phyloP scores from a whole-genome alignment of 495 filamentous ascomycete genomes.

The Durotheca rogersii region DNA sequence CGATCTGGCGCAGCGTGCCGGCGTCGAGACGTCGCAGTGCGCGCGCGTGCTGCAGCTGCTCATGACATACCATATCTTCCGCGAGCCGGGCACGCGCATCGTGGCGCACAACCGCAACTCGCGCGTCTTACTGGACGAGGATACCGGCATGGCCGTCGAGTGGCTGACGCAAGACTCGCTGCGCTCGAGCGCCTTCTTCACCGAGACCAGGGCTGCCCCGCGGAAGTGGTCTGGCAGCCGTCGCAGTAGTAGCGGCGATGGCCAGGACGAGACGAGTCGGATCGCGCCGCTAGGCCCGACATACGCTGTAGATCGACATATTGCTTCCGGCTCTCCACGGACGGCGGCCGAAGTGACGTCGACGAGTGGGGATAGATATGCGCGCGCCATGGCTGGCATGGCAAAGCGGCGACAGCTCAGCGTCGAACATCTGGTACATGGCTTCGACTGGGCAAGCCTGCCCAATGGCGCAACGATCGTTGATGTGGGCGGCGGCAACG shows the following conservation, averaged over 20 bases:
- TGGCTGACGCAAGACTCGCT: constrained; percentile 28
- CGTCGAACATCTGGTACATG: constrained; percentile 21
- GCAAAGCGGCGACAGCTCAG: constrained; percentile 29
- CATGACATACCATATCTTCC: constrained; percentile 53
- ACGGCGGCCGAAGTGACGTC: constrained; percentile 9
- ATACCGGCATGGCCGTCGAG: constrained; percentile 26
- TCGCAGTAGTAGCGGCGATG: background rate
- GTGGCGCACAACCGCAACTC: constrained; percentile 41
- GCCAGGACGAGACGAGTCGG: background rate
- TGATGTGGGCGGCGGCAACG: constrained; percentile 45
- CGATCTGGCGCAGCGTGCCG: constrained; percentile 16
- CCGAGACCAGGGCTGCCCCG: constrained; percentile 18
- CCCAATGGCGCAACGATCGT: constrained; percentile 28
- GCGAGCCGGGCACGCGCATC: constrained; percentile 41
- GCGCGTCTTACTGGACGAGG: constrained; percentile 38
- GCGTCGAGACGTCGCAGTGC: constrained; percentile 27
- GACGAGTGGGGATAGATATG: constrained; percentile 24
- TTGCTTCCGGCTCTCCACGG: constrained; percentile 11
- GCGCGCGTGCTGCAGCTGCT: constrained; percentile 26
- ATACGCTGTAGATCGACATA: constrained; percentile 4
- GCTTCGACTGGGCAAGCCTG: constrained; percentile 18
- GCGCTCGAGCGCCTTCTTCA: constrained; percentile 24
- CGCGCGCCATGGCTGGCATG: constrained; percentile 29
- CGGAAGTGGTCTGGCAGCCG: constrained; percentile 15
- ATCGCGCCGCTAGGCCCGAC: constrained; percentile 9